Conservation (phyloP, 169 alveolate genomes). For the Plasmodium ovale region DNA sequence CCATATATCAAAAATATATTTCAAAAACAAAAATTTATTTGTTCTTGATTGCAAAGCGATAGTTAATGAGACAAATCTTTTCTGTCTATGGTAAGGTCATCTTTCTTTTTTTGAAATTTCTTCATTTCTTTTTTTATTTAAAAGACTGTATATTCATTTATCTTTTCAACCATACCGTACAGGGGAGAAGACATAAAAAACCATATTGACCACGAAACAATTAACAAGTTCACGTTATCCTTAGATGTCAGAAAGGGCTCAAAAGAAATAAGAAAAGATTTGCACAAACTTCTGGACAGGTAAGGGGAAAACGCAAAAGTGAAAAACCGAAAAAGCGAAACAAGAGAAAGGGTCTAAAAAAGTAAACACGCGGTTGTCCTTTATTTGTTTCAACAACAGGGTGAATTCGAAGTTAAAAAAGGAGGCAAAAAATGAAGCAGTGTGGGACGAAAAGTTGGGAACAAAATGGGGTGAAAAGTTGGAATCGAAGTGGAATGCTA, state of each 20-base stretch:
- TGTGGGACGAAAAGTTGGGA: too few species aligned
- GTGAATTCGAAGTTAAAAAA: constrained; percentile 7
- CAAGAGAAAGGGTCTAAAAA: not conserved
- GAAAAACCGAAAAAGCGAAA: not conserved
- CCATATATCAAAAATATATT: constrained; percentile 32
- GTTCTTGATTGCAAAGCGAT: constrained; percentile 56
- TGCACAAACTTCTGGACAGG: constrained; percentile 33
- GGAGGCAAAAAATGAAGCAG: constrained; percentile 12
- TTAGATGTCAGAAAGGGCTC: constrained; percentile 30
- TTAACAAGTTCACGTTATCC: constrained; percentile 49
- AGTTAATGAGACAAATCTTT: constrained; percentile 68
- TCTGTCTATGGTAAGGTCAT: constrained; percentile 54
- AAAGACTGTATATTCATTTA: not conserved
- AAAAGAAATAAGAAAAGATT: constrained; percentile 17
- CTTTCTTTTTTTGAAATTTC: not conserved
- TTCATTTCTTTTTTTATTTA: not conserved
- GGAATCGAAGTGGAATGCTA: too few species aligned
- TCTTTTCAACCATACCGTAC: not conserved
- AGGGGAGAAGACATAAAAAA: constrained; percentile 69
- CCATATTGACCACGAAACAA: constrained; percentile 47
- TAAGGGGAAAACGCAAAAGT: not conserved
- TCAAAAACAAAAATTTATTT: constrained; percentile 16
- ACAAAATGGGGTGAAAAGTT: not conserved
- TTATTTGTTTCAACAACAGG: constrained; percentile 9
- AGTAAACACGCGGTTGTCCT: not conserved